Evolutionary conservation across 495 filamentous ascomycete genomes (phyloP).

Genomic region (Penicillium waksmanii): DNA sequence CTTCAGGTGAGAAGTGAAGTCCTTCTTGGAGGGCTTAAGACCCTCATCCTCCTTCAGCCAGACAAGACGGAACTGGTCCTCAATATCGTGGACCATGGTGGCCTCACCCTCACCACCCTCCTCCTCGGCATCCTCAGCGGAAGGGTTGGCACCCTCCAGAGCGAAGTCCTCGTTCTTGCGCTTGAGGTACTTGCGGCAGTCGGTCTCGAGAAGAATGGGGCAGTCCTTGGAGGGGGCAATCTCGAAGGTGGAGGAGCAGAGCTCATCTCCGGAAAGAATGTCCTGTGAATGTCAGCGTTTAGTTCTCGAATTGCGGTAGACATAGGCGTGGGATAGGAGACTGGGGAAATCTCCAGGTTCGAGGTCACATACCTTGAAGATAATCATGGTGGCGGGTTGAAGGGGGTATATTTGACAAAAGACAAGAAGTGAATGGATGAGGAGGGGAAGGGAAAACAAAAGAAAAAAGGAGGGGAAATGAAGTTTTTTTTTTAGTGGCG

Average conservation of each 20-base stretch:
- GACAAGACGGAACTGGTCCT: constrained; percentile 88
- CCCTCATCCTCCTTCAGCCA: constrained; percentile 70
- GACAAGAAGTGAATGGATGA: constrained; percentile 42
- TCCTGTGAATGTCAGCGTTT: constrained; percentile 59
- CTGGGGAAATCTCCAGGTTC: neutral
- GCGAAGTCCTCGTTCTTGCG: constrained; percentile 71
- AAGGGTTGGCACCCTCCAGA: constrained; percentile 97
- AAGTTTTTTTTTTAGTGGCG: constrained; percentile 48
- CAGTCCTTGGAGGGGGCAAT: constrained; percentile 67
- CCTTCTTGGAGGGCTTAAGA: constrained; percentile 67
- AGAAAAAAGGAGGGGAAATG: constrained; percentile 41
- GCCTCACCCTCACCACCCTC: constrained; percentile 57
- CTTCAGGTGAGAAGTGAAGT: constrained; percentile 80
- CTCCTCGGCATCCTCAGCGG: constrained; percentile 89
- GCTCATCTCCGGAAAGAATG: constrained; percentile 86
- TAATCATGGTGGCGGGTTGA: constrained; percentile 73
- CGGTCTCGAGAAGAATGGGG: constrained; percentile 78
- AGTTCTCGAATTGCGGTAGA: neutral
- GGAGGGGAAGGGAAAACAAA: constrained; percentile 33
- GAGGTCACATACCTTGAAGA: constrained; percentile 71
- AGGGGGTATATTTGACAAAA: constrained; percentile 21
- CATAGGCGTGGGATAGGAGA: too few relatives aligned
- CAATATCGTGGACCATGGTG: constrained; percentile 85
- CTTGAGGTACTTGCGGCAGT: constrained; percentile 86
- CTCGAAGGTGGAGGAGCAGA: constrained; percentile 91